Base-by-base conservation (phyloP, 1,139 yeast species). In the Hemisphaericaspora xylanilytica region DNA sequence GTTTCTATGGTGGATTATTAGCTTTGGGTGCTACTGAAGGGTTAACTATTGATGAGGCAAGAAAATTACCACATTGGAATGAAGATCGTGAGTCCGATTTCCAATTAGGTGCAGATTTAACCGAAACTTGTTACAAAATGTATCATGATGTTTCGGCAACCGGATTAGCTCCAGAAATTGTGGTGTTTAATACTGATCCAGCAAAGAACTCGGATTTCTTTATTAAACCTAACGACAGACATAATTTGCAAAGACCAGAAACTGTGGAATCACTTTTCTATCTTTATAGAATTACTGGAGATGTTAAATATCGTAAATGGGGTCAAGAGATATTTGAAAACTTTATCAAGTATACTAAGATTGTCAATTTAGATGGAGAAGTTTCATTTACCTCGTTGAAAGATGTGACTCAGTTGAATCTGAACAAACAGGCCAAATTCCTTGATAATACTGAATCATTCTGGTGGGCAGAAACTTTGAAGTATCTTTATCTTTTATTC, bases 391-490 rank as follows among this genome's bases (percentile, higher is more conserved):
- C 88, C 1, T 77, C 86, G 5, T 62, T 90, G 47, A 68, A 73
- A 38, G 86, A 86, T 55, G 95, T 88, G 36, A 74, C 78, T 2
- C 69, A 79, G 2, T 71, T 78, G 12, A 32, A 34, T 26, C 14
- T 14, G 5, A 41, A 47, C 26, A 44, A 41, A 7, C 80, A 86
- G 8, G 66, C 79, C 1, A 61, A 56, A 25, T 61, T 58, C 48
- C 65, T 76, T 39, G 95, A 90, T 61, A 87, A 87, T 55, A 78
- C 87, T 75, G 97, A 90, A 61, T 83, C 95, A 12, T 88, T 88
- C 70, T 90, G 97, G 97, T 70, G 87, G 42, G 90, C 96, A 0
- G 97, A 90, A 60, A 90, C 97, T 1, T 74, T 90, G 56, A 90
- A 90, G 61, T 90, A 90, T 59, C 70, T 90, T 42, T 89, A 88